Conservation (phyloP, 192 early-diverging fungal genomes). For the Backusella morwellensis region DNA sequence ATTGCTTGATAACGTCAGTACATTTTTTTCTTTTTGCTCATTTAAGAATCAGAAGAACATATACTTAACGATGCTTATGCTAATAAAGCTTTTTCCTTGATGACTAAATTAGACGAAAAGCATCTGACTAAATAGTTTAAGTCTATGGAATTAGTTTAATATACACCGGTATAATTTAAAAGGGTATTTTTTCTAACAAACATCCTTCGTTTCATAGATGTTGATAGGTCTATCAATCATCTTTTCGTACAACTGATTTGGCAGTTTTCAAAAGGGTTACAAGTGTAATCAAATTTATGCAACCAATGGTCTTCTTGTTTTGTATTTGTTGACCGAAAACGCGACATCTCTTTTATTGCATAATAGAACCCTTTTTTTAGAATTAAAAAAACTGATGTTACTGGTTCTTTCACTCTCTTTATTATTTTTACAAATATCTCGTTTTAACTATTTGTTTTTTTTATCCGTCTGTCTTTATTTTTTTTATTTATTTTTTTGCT, state of each 20-base stretch:
- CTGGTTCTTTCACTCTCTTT: no score
- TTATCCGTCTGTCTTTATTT: no score
- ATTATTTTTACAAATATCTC: no score
- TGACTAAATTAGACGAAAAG: background rate
- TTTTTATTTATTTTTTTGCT: no score
- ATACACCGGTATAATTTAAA: background rate
- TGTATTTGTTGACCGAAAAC: background rate
- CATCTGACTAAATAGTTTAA: background rate
- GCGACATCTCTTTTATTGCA: background rate
- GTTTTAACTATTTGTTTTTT: no score
- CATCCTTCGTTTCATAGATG: background rate
- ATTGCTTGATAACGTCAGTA: background rate
- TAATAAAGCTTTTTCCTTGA: background rate
- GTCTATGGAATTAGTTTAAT: background rate
- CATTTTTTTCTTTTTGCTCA: background rate
- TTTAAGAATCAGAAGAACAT: background rate
- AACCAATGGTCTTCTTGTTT: background rate
- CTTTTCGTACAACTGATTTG: background rate
- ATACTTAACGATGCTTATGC: background rate
- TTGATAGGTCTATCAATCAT: background rate
- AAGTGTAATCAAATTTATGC: background rate
- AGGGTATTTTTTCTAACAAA: background rate
- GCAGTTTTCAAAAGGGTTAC: background rate
- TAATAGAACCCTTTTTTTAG: background rate
- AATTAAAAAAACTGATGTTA: no score